Evolutionary conservation across 2,329 filamentous ascomycete genomes (phyloP), one percentile per base, ranked within the genome.

Genomic region (Aspergillus flavus): DNA sequence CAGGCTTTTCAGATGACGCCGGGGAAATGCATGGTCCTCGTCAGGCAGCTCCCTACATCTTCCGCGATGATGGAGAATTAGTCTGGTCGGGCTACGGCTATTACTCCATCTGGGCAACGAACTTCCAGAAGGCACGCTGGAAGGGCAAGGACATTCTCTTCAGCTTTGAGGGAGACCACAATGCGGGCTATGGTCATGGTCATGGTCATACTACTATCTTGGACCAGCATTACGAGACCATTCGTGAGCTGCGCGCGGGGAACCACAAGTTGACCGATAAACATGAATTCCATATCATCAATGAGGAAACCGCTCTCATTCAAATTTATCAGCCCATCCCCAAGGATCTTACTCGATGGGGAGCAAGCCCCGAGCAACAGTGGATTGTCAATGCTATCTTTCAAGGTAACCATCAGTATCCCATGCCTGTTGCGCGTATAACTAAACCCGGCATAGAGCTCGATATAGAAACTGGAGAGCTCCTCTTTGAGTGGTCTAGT

Each of bases 401-500:
- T 61, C 84, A 86, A 73, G 83, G 83, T 84, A 67, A 50, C 16
- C 11, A 19, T 16, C 3, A 32, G 9, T n/a, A 2, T 28, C 16
- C 3, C 26, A 16, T 6, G 72, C 59, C n/a, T 43, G 2, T 7
- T 28, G 11, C 3, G 3, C 39, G 36, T 7, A 0, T 6, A 23
- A 10, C 4, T 54, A 12, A 58, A 26, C 34, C 34, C 61, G 39
- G 65, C n/a, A 5, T 48, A 77, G 75, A 77, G 63, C 61, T 77
- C 41, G 81, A 87, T 61, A 83, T 86, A 48, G 78, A 83, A 28
- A 87, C 83, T 3, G 85, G 85, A 2, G 77, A 82, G 46, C 72
- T 88, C 4, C 64, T 87, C 12, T 88, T 88, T 65, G 85, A 88
- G 67, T 88, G 86, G 86, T 80, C 80, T 34, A 84, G 83, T 65